Evolutionary conservation across 1,284 basidiomycete genomes (phyloP).

Genomic region (Cryptococcus neoformans): DNA sequence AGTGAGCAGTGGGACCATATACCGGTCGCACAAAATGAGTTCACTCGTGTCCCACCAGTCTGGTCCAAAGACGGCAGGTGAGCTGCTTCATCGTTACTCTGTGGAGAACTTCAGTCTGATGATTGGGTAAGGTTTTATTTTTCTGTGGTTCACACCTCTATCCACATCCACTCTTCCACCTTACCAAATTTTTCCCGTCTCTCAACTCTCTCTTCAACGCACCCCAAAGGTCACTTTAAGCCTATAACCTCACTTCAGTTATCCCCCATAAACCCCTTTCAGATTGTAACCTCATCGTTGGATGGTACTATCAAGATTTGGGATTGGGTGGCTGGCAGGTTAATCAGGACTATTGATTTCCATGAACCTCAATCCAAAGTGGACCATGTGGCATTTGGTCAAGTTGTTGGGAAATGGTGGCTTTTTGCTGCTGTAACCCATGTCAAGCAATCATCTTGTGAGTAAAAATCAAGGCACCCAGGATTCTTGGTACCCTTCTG

Average conservation of each 20-base stretch:
- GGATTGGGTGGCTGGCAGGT: conserved; percentile 85
- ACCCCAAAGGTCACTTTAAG: conserved; percentile 53
- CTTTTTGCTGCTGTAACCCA: conserved; percentile 34
- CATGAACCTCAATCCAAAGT: conserved; percentile 63
- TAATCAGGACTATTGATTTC: conserved; percentile 70
- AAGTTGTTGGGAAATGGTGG: conserved; percentile 34
- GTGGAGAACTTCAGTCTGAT: background rate
- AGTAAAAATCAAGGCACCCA: background rate
- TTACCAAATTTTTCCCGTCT: conserved; percentile 66
- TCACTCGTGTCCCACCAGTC: conserved; percentile 64
- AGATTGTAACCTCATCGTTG: conserved; percentile 79
- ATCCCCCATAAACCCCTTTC: conserved; percentile 84
- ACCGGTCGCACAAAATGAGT: conserved; percentile 63
- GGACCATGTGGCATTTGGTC: conserved; percentile 32
- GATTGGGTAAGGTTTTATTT: conserved; percentile 72
- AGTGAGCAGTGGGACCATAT: conserved; percentile 33
- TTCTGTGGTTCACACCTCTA: conserved; percentile 66
- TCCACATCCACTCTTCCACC: conserved; percentile 75
- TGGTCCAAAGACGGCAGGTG: conserved; percentile 85
- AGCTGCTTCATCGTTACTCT: conserved; percentile 34
- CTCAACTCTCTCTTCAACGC: conserved; percentile 65
- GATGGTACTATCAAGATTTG: conserved; percentile 85
- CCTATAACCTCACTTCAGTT: conserved; percentile 71
- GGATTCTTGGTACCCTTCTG: background rate
- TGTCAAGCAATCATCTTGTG: conserved; percentile 13